A percentile compares a stretch with the other conserved stretches of the same genome.
Conservation (phyloP, 2,329 filamentous ascomycete genomes). For the Aureobasidium sp. region DNA sequence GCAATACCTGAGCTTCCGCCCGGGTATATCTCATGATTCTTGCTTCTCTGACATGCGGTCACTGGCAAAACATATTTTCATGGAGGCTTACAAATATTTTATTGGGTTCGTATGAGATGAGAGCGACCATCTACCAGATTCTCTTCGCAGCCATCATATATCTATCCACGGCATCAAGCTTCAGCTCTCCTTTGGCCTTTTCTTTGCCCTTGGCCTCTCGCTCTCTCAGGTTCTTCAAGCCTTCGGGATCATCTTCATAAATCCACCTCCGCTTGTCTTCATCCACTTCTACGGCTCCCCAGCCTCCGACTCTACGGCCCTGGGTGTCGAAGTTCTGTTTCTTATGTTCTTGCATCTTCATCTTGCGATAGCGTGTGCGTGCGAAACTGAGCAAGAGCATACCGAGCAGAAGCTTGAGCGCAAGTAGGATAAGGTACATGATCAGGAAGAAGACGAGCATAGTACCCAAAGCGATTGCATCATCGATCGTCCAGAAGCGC, state of each 20-base stretch:
- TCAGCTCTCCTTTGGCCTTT: constrained; percentile 41
- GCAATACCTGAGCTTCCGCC: not conserved
- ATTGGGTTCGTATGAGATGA: too few relatives aligned
- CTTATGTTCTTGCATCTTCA: constrained; percentile 61
- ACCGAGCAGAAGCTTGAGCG: constrained; percentile 68
- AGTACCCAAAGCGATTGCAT: constrained; percentile 67
- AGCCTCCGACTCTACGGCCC: constrained; percentile 71
- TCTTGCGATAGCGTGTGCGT: constrained; percentile 67
- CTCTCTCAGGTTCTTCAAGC: constrained; percentile 53
- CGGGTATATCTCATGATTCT: not conserved
- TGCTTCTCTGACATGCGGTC: not conserved
- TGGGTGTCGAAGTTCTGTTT: constrained; percentile 51
- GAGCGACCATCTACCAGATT: constrained; percentile 63
- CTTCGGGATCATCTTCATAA: constrained; percentile 76
- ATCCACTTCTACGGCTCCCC: constrained; percentile 77
- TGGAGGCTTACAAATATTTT: not conserved
- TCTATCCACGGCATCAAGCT: constrained; percentile 61
- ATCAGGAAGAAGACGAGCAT: constrained; percentile 82
- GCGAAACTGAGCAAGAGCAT: constrained; percentile 79
- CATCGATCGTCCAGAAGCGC: constrained; percentile 57
- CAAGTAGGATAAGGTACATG: constrained; percentile 74
- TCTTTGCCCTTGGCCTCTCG: constrained; percentile 52
- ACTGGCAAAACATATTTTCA: not conserved
- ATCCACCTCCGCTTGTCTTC: constrained; percentile 83
- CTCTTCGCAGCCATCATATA: constrained; percentile 96